phyloP scores from a whole-genome alignment of 306 rosid genomes.

The Vigna radiata region DNA sequence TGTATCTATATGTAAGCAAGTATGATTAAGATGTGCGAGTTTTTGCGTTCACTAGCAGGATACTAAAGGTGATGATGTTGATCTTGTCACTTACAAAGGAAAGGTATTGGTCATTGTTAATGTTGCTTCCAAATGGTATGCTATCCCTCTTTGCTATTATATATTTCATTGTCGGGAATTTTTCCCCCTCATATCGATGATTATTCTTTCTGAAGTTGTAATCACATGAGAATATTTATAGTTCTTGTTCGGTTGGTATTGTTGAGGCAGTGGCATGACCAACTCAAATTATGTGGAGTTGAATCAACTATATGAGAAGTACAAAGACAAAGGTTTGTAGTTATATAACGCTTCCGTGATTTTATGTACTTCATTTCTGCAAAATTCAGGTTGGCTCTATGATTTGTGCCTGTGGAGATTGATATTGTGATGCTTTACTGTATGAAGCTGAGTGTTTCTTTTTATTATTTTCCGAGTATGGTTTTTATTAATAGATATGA shows the following conservation, averaged over 20 bases:
- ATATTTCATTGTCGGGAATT: not conserved
- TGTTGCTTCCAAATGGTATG: conserved; percentile 95
- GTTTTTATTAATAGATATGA: conserved; percentile 11
- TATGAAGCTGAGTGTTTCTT: not conserved
- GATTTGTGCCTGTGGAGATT: not conserved
- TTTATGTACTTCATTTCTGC: conserved; percentile 10
- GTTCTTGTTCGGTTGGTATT: conserved; percentile 37
- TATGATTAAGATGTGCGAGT: not conserved
- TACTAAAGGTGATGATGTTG: conserved; percentile 68
- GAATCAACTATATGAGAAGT: conserved; percentile 76
- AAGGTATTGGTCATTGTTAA: conserved; percentile 77
- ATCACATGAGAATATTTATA: conserved; percentile 3
- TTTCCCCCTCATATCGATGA: not conserved
- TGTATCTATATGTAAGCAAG: too few relatives aligned
- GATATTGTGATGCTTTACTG: not conserved
- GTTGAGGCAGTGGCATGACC: conserved; percentile 79
- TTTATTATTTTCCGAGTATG: conserved; percentile 20
- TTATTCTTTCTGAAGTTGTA: not conserved
- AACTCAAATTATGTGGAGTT: conserved; percentile 81
- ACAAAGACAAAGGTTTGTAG: conserved; percentile 73
- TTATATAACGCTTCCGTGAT: not conserved
- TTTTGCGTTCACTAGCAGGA: conserved; percentile 54
- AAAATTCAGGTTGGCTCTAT: not conserved
- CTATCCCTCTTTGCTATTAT: not conserved
- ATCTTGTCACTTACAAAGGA: conserved; percentile 69